These are phyloP conservation scores for Stagonosporopsis tanaceti DNA, from an alignment of 2,329 filamentous ascomycete species.

Conservation along the genomic window DNA sequence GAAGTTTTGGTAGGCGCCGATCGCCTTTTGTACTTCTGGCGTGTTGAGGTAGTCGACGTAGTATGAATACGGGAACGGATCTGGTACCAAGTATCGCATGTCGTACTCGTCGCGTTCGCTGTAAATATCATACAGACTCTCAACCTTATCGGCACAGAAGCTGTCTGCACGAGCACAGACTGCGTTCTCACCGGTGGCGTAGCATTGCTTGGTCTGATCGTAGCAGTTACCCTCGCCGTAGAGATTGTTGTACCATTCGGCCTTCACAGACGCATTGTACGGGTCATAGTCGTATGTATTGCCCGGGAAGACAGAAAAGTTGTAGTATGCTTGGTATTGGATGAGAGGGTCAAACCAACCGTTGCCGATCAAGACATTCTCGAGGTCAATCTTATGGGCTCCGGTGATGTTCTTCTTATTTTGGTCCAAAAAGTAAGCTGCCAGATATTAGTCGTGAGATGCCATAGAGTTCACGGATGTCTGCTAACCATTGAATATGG, in stretches of 20 bases:
- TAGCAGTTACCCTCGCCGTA: slow-evolving; percentile 69
- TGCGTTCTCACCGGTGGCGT: slow-evolving; percentile 58
- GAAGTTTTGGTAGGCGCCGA: slow-evolving; percentile 69
- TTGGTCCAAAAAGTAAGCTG: slow-evolving; percentile 57
- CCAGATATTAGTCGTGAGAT: neutral
- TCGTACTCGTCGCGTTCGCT: slow-evolving; percentile 67
- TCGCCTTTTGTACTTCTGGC: slow-evolving; percentile 61
- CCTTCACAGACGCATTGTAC: slow-evolving; percentile 59
- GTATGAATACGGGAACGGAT: slow-evolving; percentile 66
- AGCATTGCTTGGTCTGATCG: slow-evolving; percentile 65
- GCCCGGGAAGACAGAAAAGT: slow-evolving; percentile 63
- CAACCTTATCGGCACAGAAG: slow-evolving; percentile 64
- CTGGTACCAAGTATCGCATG: slow-evolving; percentile 62
- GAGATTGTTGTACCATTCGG: slow-evolving; percentile 65
- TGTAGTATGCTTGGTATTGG: slow-evolving; percentile 66
- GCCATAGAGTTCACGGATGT: slow-evolving; percentile 2
- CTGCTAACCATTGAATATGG: slow-evolving; percentile 57
- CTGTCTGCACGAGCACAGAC: slow-evolving; percentile 63
- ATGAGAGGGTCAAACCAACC: slow-evolving; percentile 66
- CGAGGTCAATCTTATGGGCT: slow-evolving; percentile 58
- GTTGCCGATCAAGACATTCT: slow-evolving; percentile 64
- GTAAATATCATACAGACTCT: slow-evolving; percentile 61
- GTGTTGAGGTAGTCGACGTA: slow-evolving; percentile 67
- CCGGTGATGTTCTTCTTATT: slow-evolving; percentile 55
- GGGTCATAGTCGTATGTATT: slow-evolving; percentile 65